phyloP scores from a whole-genome alignment of 192 early-diverging fungal species.

The Rhizophagus sp. region DNA sequence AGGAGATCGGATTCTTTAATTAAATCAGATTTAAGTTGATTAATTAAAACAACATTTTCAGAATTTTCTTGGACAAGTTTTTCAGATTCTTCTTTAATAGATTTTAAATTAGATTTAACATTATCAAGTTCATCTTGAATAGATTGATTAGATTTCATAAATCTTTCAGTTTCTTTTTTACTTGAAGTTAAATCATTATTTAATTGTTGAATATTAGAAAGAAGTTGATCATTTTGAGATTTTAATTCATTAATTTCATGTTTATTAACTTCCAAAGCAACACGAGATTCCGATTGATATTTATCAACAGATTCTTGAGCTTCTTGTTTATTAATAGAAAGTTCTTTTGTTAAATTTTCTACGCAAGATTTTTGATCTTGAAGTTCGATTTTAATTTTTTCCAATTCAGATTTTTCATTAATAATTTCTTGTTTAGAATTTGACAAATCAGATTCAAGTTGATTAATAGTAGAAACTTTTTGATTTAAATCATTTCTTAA shows the following conservation, averaged over 20 bases:
- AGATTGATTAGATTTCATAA: neutral
- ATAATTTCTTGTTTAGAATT: neutral
- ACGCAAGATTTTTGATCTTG: neutral
- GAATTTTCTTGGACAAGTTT: neutral
- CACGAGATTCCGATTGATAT: neutral
- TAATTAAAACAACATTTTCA: too few species aligned
- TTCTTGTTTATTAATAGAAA: neutral
- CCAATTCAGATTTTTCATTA: neutral
- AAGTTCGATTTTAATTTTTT: neutral
- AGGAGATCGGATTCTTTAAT: too few species aligned
- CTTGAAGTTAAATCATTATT: neutral
- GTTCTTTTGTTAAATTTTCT: neutral
- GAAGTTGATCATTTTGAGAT: neutral
- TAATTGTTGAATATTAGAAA: conserved; percentile 8
- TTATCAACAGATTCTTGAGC: neutral
- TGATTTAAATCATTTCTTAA: conserved; percentile 13
- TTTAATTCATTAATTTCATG: conserved; percentile 7
- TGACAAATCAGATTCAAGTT: neutral
- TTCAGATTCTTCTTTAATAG: neutral
- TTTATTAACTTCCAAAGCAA: neutral
- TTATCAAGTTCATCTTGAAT: neutral
- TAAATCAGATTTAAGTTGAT: too few species aligned
- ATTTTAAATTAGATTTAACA: neutral
- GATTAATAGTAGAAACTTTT: neutral
- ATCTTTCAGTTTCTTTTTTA: neutral